Evolutionary conservation across 805 yeast genomes (phyloP), one percentile per base, ranked within the genome.

Genomic region (Saccharomycopsis oosterbeekiorum): DNA sequence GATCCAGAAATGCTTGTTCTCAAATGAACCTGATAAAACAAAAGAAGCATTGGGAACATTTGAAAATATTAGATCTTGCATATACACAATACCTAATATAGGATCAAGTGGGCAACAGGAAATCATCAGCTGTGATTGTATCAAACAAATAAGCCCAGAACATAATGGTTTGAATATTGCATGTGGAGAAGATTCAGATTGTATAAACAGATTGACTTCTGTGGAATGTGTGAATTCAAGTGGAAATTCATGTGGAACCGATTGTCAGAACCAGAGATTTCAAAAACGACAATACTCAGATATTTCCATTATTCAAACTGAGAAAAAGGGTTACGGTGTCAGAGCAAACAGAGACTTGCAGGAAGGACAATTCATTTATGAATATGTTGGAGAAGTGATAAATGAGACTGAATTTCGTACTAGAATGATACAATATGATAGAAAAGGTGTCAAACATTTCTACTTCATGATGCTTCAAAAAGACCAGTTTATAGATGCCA

Each of bases 381-480:
- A 93, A 74, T 93, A 93, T 74, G 83, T 88, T 57, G 99, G 99
- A 54, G 98, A 93, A 72, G 96, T 93, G 42, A 86, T 93, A 41
- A 92, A 88, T 70, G 96, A 90, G 68, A 74, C 75, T 19, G 75
- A 82, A n/a, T 94, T 92, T 71, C 78, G 89, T 58, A 77, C 77
- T 57, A 80, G 97, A 63, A 88, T 86, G 86, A 76, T 82, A 51
- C 80, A 80, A 54, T 93, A 93, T 71, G 96, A 88, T 68, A 74
- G 76, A 42, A 80, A 80, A 68, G 82, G 85, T 4, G 77, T 85
- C 64, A 83, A 83, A 71, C 97, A 92, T 73, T 92, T 92, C 68
- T 92, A 92, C 74, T 92, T 92, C 73, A 92, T 92, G 97, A 89
- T 89, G 97, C 79, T 92, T 62, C 94, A 90, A 68, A 88, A 85